Percentiles rank a stretch among this genome's conserved stretches.
These are phyloP conservation scores for Tagetes patula DNA, from an alignment of 129 eudicot genomes.

Conservation along the genomic window DNA sequence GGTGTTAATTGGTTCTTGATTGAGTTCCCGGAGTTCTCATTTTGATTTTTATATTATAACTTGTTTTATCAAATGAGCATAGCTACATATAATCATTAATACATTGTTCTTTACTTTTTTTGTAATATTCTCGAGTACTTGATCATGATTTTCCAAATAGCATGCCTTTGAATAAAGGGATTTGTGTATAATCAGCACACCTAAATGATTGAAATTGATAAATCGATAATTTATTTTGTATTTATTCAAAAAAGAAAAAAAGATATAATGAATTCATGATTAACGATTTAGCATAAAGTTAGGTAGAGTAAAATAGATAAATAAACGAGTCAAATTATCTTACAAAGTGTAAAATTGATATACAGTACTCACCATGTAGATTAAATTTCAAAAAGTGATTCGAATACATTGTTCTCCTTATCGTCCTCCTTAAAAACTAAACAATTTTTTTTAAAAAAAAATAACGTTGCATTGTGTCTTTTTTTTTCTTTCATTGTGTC, in stretches of 20 bases:
- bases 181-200: neutral
- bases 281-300: neutral
- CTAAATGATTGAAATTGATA: constrained; percentile 22
- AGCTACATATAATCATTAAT: constrained; percentile 5
- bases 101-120: neutral
- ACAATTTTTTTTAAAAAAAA: too few relatives aligned
- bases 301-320: neutral
- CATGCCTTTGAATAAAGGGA: constrained; percentile 17
- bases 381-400: too few relatives aligned
- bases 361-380: too few relatives aligned
- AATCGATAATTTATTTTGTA: constrained; percentile 6
- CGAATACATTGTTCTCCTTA: too few relatives aligned
- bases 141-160: constrained; percentile 7
- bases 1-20: too few relatives aligned
- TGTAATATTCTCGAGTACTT: constrained; percentile 7
- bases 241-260: neutral
- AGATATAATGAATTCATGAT: neutral
- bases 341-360: too few relatives aligned
- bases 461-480: too few relatives aligned
- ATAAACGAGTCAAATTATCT: too few relatives aligned
- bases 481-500: too few relatives aligned
- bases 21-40: neutral
- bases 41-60: neutral
- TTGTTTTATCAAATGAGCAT: neutral
- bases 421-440: too few relatives aligned